Base-by-base conservation (phyloP, 257 asterid species). In the Nicotiana benthamiana region DNA sequence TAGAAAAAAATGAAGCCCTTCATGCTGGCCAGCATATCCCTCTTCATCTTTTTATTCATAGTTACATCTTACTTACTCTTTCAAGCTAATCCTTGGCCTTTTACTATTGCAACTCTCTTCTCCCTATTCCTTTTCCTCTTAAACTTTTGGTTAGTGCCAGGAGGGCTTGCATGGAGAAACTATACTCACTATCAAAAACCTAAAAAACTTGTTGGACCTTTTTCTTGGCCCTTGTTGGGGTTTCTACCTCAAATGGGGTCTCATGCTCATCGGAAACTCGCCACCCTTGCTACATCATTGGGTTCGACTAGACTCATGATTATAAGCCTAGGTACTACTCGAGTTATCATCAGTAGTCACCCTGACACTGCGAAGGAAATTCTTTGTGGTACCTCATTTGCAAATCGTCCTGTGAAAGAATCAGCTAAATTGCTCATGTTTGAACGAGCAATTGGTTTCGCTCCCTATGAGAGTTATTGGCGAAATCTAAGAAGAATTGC, bases 281-380 rank as follows among this genome's bases (percentile, higher is more conserved):
- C 95, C 11, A 22, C 34, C 6, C 11, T 83, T 75, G 93, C 97
- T 7, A 15, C 40, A 40, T 83, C 87, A 1, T 51, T 89, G 3
- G 80, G 75, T 1, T 85, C 92, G 1, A 87, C 53, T 52, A 90
- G 93, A 10, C 85, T 89, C 75, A 90, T 92, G 93, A 88, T 89
- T 27, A 83, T 92, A 7, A 87, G 89, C 28, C 88, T 92, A 0
- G 95, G 97, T 9, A n/a, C 82, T 0, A 82, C 84, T 59, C 90
- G 90, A 4, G 81, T 90, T 43, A 82, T 89, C 82, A 83, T 92
- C 60, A 88, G 90, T 16, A 88, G 93, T 79, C 87, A 90, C 85
- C 97, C 97, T 0, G 92, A 92, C 22, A 88, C 93, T 0, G 97
- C 97, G 0, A 88, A 84, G 63, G 91, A 92, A 62, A 92, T 92